Percentiles rank a stretch among this genome's conserved stretches.
Evolutionary conservation across 2,329 filamentous ascomycete species (phyloP).

Genomic region (Cladosporium sp.): DNA sequence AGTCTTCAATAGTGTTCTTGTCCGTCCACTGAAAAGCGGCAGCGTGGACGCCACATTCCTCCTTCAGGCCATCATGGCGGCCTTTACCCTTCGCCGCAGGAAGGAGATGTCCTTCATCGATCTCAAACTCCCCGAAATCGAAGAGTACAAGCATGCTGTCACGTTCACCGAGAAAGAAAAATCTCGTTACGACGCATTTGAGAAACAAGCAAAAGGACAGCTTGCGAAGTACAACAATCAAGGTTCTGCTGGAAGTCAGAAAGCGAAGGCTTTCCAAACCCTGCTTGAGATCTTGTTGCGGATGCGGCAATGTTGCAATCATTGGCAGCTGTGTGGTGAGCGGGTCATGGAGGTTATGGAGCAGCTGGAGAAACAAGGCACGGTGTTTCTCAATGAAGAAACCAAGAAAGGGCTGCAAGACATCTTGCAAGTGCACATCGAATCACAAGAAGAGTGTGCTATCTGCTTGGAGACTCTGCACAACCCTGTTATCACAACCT

Average conservation of each 20-base stretch:
- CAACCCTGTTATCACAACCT: conserved; percentile 75
- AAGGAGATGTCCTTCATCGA: conserved; percentile 90
- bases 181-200: conserved; percentile 70
- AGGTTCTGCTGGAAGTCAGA: conserved; percentile 23
- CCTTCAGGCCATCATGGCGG: conserved; percentile 72
- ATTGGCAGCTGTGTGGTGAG: conserved; percentile 77
- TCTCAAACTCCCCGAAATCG: conserved; percentile 70
- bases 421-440: conserved; percentile 70
- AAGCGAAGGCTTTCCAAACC: conserved; percentile 60
- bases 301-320: conserved; percentile 81
- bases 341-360: conserved; percentile 69
- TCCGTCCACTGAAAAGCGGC: conserved; percentile 60
- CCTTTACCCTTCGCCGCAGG: conserved; percentile 72
- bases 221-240: conserved; percentile 56
- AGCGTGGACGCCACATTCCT: conserved; percentile 53
- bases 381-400: conserved; percentile 66
- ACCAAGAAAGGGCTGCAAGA: conserved; percentile 70
- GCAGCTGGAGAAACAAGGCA: conserved; percentile 62
- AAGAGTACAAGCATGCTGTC: conserved; percentile 72
- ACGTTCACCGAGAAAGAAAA: conserved; percentile 69
- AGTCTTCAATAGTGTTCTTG: conserved; percentile 69
- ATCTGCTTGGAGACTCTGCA: conserved; percentile 73
- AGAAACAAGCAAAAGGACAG: conserved; percentile 71
- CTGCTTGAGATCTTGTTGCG: conserved; percentile 78
- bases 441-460: conserved; percentile 76